These are phyloP conservation scores for Boechera divaricarpa DNA, from an alignment of 345 rosid species.

Conservation along the genomic window DNA sequence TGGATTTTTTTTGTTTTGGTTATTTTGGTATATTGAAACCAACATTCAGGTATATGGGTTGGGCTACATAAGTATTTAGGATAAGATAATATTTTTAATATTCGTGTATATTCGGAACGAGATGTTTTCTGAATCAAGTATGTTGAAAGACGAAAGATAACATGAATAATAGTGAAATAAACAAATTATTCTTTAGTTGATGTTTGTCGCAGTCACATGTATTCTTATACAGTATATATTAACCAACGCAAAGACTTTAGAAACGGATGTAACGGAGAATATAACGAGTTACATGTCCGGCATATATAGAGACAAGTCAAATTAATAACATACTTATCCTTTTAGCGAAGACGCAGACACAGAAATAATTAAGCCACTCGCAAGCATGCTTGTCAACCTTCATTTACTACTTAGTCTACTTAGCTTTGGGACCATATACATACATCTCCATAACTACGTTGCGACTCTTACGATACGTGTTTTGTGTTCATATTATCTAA, in stretches of 20 bases:
- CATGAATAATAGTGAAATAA: slow-evolving; percentile 14
- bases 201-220: background rate
- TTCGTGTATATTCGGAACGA: background rate
- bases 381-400: slow-evolving; percentile 39
- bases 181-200: background rate
- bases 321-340: slow-evolving; percentile 16
- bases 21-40: slow-evolving; percentile 1
- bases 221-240: background rate
- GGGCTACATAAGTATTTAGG: background rate
- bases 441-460: slow-evolving; percentile 40
- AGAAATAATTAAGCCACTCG: background rate
- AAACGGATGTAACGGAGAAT: slow-evolving; percentile 15
- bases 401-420: slow-evolving; percentile 43
- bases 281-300: slow-evolving; percentile 13
- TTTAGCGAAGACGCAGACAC: slow-evolving; percentile 22
- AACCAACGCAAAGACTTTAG: slow-evolving; percentile 13
- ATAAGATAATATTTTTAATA: background rate
- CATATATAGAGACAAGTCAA: slow-evolving; percentile 13
- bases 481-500: slow-evolving; percentile 36
- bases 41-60: background rate
- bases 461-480: slow-evolving; percentile 38
- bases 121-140: background rate
- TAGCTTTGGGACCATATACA: slow-evolving; percentile 40
- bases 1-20: background rate
- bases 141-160: background rate